phyloP scores from a whole-genome alignment of 2,329 filamentous ascomycete species.

The Diaporthe sp. region DNA sequence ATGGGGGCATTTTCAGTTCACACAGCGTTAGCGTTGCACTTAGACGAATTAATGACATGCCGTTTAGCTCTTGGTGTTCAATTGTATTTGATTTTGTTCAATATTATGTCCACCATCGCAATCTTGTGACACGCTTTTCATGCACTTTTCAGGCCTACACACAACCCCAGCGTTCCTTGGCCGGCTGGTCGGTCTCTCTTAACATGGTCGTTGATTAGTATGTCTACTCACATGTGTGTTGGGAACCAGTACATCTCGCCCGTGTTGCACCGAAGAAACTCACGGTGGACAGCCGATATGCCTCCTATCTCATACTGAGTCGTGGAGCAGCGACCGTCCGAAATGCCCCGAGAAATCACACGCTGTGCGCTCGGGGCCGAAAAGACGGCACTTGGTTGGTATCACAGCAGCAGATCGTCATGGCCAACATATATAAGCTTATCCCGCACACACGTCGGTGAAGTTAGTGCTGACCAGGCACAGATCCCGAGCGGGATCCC shows the following conservation, averaged over 20 bases:
- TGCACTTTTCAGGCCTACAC: background rate
- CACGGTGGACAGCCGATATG: background rate
- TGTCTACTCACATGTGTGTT: no score
- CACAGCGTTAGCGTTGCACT: background rate
- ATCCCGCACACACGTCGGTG: background rate
- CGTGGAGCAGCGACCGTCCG: background rate
- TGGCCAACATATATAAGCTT: background rate
- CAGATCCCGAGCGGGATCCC: background rate
- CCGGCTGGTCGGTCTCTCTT: background rate
- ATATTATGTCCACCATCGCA: background rate
- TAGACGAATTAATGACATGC: background rate
- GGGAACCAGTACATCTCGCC: background rate
- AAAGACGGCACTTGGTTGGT: background rate
- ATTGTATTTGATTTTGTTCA: background rate
- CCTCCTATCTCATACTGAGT: no score
- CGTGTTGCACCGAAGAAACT: background rate
- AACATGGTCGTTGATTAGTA: background rate
- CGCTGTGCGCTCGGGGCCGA: background rate
- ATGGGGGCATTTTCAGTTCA: background rate
- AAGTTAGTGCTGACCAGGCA: conserved; percentile 1
- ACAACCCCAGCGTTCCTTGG: no score
- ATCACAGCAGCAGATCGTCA: conserved; percentile 10
- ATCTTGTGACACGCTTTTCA: background rate
- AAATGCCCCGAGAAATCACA: background rate
- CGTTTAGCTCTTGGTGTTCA: background rate